Evolutionary conservation across 2,329 filamentous ascomycete genomes (phyloP).

Genomic region (Apiospora malaysiana): DNA sequence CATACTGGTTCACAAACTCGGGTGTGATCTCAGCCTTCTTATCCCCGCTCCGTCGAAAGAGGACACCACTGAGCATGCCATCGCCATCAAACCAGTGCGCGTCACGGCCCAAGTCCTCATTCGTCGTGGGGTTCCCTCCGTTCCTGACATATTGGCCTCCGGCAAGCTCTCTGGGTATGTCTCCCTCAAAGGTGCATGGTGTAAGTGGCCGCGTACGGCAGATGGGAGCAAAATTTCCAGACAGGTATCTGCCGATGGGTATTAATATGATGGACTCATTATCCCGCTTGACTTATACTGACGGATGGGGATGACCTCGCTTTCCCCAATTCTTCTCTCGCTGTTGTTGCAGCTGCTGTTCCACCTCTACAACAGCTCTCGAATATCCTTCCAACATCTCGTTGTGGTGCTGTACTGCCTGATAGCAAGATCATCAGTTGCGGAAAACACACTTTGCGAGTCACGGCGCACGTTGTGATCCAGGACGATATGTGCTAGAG

Average conservation of each 20-base stretch:
- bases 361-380: conserved; percentile 14
- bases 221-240: conserved; percentile 74
- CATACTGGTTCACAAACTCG: conserved; percentile 72
- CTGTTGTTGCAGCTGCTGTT: conserved; percentile 12
- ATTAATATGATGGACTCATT: conserved; percentile 19
- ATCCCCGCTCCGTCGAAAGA: conserved; percentile 53
- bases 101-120: conserved; percentile 65
- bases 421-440: conserved; percentile 13
- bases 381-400: conserved; percentile 24
- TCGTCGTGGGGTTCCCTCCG: conserved; percentile 70
- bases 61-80: conserved; percentile 74
- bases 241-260: conserved; percentile 55
- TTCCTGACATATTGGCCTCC: conserved; percentile 77
- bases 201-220: conserved; percentile 60
- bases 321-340: not conserved
- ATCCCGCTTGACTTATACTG: conserved; percentile 25
- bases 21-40: conserved; percentile 53
- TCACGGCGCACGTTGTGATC: not conserved
- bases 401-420: not conserved
- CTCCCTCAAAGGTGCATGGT: conserved; percentile 61
- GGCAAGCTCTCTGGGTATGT: conserved; percentile 67
- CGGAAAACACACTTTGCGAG: conserved; percentile 2
- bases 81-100: conserved; percentile 79
- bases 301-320: conserved; percentile 34
- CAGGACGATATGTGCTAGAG: not conserved